Evolutionary conservation across 495 filamentous ascomycete species (phyloP).

Genomic region (Aspergillus sclerotiicarbonarius): DNA sequence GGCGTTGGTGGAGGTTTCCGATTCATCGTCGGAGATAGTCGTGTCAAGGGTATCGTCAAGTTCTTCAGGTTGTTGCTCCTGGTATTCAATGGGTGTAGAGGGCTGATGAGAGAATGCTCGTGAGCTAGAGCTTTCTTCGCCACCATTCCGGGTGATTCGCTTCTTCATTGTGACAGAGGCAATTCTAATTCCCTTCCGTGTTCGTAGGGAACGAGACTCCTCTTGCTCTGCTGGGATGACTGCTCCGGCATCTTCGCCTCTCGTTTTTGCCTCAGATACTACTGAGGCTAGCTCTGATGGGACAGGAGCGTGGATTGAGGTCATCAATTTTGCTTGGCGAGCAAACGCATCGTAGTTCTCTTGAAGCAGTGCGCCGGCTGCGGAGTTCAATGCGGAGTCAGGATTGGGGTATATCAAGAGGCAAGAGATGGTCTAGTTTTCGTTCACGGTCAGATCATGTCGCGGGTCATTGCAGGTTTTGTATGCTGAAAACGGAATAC

Average conservation of each 20-base stretch:
- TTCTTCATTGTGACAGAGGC: slow-evolving; percentile 30
- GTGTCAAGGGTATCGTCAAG: neutral
- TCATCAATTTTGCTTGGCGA: slow-evolving; percentile 63
- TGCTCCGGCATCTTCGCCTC: slow-evolving; percentile 54
- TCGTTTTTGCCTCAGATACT: slow-evolving; percentile 54
- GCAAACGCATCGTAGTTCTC: slow-evolving; percentile 63
- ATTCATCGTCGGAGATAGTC: slow-evolving; percentile 25
- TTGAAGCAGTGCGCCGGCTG: slow-evolving; percentile 58
- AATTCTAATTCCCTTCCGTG: slow-evolving; percentile 25
- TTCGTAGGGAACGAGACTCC: slow-evolving; percentile 16
- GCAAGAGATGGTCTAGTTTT: slow-evolving; percentile 60
- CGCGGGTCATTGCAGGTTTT: neutral
- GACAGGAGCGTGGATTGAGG: slow-evolving; percentile 61
- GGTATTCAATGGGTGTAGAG: slow-evolving; percentile 3
- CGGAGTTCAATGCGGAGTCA: slow-evolving; percentile 66
- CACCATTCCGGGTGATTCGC: slow-evolving; percentile 11
- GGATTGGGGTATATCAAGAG: slow-evolving; percentile 73
- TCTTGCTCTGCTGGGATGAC: slow-evolving; percentile 22
- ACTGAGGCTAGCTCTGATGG: slow-evolving; percentile 41
- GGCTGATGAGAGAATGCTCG: neutral
- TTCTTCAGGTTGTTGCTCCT: slow-evolving; percentile 8
- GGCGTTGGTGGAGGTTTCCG: slow-evolving; percentile 27
- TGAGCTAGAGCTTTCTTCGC: slow-evolving; percentile 1
- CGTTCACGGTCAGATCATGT: neutral
- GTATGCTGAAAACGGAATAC: slow-evolving; percentile 16